These are phyloP conservation scores for Coemansia sp. DNA, from an alignment of 192 early-diverging fungal genomes.

Conservation along the genomic window DNA sequence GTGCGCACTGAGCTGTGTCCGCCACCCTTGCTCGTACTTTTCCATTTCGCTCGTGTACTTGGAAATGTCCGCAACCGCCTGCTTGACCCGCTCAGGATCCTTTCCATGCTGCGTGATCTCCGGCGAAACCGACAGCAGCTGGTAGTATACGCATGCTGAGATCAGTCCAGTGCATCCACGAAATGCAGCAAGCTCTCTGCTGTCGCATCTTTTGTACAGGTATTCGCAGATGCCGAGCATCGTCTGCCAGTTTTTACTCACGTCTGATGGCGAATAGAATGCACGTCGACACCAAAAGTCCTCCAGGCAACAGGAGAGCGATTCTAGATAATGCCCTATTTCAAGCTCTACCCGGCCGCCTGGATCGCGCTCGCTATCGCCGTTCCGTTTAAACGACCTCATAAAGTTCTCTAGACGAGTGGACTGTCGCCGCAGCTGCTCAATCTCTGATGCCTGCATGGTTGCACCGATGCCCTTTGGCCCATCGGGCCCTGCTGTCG, in stretches of 20 bases:
- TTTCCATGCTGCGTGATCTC: slow-evolving; percentile 13
- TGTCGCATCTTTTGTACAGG: slow-evolving; percentile 22
- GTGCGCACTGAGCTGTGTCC: slow-evolving; percentile 22
- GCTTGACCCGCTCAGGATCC: slow-evolving; percentile 4
- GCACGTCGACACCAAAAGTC: slow-evolving; percentile 43
- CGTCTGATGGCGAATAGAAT: slow-evolving; percentile 22
- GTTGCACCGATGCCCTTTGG: background rate
- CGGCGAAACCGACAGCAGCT: slow-evolving; percentile 23
- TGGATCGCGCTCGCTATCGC: slow-evolving; percentile 35
- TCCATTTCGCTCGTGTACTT: slow-evolving; percentile 28
- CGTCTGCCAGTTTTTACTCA: slow-evolving; percentile 43
- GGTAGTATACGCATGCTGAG: slow-evolving; percentile 34
- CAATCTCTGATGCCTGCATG: slow-evolving; percentile 22
- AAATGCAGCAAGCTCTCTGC: slow-evolving; percentile 18
- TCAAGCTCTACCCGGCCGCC: slow-evolving; percentile 33
- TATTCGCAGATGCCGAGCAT: slow-evolving; percentile 45
- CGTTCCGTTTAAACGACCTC: slow-evolving; percentile 45
- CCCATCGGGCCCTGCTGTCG: background rate
- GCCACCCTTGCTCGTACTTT: slow-evolving; percentile 18
- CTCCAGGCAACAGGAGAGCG: slow-evolving; percentile 50
- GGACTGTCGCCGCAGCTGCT: slow-evolving; percentile 31
- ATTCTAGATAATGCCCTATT: slow-evolving; percentile 46
- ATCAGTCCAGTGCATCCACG: slow-evolving; percentile 40
- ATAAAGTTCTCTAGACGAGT: slow-evolving; percentile 27
- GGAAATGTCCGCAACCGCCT: slow-evolving; percentile 16